Base-by-base conservation (phyloP, 192 early-diverging fungal species). In the Spizellomyces punctatus region DNA sequence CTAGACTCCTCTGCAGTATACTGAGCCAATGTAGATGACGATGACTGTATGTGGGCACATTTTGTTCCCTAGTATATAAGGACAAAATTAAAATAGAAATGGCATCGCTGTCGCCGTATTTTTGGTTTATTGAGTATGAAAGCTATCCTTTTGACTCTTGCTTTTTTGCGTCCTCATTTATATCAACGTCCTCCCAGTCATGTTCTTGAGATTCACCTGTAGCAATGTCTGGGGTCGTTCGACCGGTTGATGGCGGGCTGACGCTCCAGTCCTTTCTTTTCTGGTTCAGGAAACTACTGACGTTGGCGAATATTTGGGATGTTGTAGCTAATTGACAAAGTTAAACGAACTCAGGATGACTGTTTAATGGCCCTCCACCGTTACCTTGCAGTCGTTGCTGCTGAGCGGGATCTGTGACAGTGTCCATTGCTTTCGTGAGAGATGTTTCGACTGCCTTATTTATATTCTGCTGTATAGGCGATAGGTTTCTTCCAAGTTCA, bases 211-310 rank as follows among this genome's bases (percentile, higher is more conserved):
- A 10, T 14, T 44, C 46, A 41, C n/a, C 12, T 16, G 16, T 57
- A 5, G 36, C 14, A 16, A 43, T 52, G 27, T 60, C 69, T 27
- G 59, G 71, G 6, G 62, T 64, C 42, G 42, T 16, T 9, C 10
- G 58, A 45, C 17, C 10, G 22, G 47, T 55, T 64, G 22, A 48
- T 41, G 71, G 63, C 22, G 71, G 62, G 22, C 57, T 70, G 83
- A 76, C 59, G 88, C 16, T 66, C 76, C 76, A 78, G 44, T 77
- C 73, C n/a, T 68, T 74, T 8, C 73, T 49, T 58, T 81, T 81
- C 17, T 71, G 48, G 4, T 54, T 47, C 42, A 77, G 61, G 56
- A 56, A 81, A 44, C 60, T 61, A 57, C 58, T 71, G 19, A 81
- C 76, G 68, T 74, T 78, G 42, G 54, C 45, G 36, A 81, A 73